Conservation (phyloP, 129 eudicot species). For the Solidago caesia region DNA sequence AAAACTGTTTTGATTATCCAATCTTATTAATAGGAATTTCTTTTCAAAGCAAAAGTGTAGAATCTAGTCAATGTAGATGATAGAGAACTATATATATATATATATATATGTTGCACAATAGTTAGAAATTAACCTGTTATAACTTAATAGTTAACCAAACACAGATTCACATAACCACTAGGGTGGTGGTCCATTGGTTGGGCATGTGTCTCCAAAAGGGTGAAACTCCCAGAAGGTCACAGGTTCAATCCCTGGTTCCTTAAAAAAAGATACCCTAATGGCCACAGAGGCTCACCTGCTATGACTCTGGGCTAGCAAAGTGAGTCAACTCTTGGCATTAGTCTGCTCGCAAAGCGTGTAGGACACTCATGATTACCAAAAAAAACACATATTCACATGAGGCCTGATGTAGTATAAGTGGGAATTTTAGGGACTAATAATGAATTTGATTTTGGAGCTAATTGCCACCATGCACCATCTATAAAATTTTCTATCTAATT, state of each 20-base stretch:
- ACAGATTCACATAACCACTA: background rate
- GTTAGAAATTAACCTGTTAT: background rate
- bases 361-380: too few species aligned
- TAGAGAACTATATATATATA: conserved; percentile 22
- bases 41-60: background rate
- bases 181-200: too few species aligned
- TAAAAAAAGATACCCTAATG: too few species aligned
- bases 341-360: too few species aligned
- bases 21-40: conserved; percentile 9
- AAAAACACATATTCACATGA: background rate
- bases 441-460: background rate
- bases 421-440: conserved; percentile 3
- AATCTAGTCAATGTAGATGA: background rate
- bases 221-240: too few species aligned
- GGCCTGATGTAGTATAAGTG: background rate
- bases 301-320: too few species aligned
- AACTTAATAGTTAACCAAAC: background rate
- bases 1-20: conserved; percentile 12
- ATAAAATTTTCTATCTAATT: conserved; percentile 1
- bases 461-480: background rate
- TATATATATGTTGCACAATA: background rate
- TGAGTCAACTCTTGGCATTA: too few species aligned
- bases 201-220: too few species aligned
- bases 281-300: too few species aligned
- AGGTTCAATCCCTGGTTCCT: too few species aligned